A percentile compares a stretch with the other conserved stretches of the same genome.
These are phyloP conservation scores for Botrytis pseudocinerea DNA, from an alignment of 2,329 filamentous ascomycete species.

Conservation along the genomic window DNA sequence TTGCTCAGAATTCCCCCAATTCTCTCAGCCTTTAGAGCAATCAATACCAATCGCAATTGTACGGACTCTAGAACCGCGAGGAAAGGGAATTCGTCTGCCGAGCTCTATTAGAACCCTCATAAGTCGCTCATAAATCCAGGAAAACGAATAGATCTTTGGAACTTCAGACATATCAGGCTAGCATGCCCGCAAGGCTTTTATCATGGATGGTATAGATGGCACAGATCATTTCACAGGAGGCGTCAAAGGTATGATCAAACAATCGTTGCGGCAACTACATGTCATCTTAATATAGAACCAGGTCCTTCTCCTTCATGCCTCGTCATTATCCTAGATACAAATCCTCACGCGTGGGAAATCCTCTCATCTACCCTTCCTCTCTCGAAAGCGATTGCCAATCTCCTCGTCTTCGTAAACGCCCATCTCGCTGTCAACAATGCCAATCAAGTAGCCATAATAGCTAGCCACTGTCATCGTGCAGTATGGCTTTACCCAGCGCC, in stretches of 20 bases:
- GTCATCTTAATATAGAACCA: constrained; percentile 29
- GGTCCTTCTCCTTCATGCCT: constrained; percentile 76
- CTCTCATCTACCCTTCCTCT: constrained; percentile 74
- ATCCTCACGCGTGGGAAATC: constrained; percentile 89
- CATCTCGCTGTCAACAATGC: constrained; percentile 92
- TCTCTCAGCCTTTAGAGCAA: not conserved
- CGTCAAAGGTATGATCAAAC: constrained; percentile 46
- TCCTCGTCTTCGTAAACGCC: constrained; percentile 95
- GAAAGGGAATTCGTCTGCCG: not conserved
- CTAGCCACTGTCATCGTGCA: constrained; percentile 82
- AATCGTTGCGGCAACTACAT: not conserved
- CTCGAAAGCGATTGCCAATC: constrained; percentile 79
- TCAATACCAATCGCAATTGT: not conserved
- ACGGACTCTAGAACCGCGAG: not conserved
- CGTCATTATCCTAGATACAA: constrained; percentile 91
- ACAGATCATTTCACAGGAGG: constrained; percentile 54
- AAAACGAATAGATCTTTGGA: not conserved
- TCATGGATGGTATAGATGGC: constrained; percentile 67
- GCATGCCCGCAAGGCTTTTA: constrained; percentile 36
- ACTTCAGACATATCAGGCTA: constrained; percentile 12
- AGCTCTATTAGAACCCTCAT: not conserved
- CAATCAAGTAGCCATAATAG: constrained; percentile 89
- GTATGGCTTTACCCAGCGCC: constrained; percentile 81
- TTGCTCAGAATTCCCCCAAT: not conserved
- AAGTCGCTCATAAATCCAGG: not conserved